Conservation (phyloP, 345 rosid genomes). For the Eucalyptus leucophloia region DNA sequence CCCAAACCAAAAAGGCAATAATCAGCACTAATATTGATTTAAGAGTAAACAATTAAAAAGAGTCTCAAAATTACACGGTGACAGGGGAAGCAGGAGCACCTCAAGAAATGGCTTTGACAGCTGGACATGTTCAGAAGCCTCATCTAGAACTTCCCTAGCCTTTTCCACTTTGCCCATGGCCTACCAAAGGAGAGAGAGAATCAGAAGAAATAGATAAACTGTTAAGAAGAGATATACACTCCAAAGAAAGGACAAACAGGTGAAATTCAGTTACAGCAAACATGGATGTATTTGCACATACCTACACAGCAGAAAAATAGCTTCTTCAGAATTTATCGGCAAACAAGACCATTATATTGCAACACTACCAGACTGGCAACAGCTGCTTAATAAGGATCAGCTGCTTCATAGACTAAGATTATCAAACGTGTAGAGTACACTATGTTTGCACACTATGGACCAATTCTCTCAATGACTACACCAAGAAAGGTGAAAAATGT, state of each 20-base stretch:
- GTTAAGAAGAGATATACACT: not conserved
- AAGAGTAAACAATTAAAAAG: not conserved
- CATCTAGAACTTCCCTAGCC: constrained; percentile 57
- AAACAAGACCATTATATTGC: not conserved
- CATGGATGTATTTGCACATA: not conserved
- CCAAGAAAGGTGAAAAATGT: not conserved
- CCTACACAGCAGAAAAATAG: not conserved
- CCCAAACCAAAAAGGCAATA: not conserved
- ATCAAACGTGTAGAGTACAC: not conserved
- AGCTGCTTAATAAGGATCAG: not conserved
- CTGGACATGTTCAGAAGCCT: constrained; percentile 72
- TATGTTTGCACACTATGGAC: not conserved
- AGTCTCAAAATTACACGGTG: not conserved
- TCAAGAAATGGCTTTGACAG: constrained; percentile 72
- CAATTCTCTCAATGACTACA: not conserved
- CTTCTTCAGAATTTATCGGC: not conserved
- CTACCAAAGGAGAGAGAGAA: constrained; percentile 13
- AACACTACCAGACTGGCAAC: not conserved
- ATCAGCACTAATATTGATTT: not conserved
- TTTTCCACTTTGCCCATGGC: constrained; percentile 60
- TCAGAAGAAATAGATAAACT: not conserved
- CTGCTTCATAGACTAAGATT: not conserved
- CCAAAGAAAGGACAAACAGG: not conserved
- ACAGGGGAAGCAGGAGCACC: constrained; percentile 10
- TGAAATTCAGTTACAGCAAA: not conserved